Base-by-base conservation (phyloP, 495 filamentous ascomycete genomes). In the Cercophora newfieldiana region DNA sequence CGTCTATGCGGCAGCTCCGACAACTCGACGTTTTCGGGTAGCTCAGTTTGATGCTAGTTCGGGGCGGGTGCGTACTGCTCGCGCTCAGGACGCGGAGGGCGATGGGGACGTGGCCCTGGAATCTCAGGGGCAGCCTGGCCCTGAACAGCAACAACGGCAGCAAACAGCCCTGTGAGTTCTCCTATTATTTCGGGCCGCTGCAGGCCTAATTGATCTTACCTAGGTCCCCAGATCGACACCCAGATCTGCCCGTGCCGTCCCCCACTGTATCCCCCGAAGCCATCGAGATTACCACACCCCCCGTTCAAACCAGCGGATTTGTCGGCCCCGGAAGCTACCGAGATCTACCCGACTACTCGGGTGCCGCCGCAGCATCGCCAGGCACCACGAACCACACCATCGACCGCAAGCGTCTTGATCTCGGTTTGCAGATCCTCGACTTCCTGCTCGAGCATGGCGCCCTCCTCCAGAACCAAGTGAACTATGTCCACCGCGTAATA, bases 361-460 rank as follows among this genome's bases (percentile, higher is more conserved):
- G 63, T 7, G 31, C 63, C 1, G 24, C 63, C 3, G n/a, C 53
- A 12, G 33, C 51, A 6, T 28, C 63, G 22, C 7, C 53, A 56
- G 53, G 53, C 22, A 65, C 63, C 19, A 65, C 63, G 24, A 65
- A 31, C 16, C 63, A 65, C 26, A 65, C 63, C 14, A 58, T 65
- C 21, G 63, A 65, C 54, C 63, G 63, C 29, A 65, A 49, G 19
- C 25, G 37, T 12, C 33, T 65, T 19, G 54, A 65, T 33, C 33
- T 65, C 12, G 63, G 63, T 3, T 30, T 65, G 54, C 63, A 65
- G 63, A 58, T 65, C 50, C 48, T 65, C 37, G 63, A 65, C 63
- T 65, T 65, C 31, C 30, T 65, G 14, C 63, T 65, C 10, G 53
- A 49, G 24, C 33, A 65, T 19, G 48, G 31, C 19, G 24, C 57